Percentiles rank a stretch among this genome's conserved stretches.
phyloP scores from a whole-genome alignment of 768 basidiomycete genomes.

The Suillus alpinus region DNA sequence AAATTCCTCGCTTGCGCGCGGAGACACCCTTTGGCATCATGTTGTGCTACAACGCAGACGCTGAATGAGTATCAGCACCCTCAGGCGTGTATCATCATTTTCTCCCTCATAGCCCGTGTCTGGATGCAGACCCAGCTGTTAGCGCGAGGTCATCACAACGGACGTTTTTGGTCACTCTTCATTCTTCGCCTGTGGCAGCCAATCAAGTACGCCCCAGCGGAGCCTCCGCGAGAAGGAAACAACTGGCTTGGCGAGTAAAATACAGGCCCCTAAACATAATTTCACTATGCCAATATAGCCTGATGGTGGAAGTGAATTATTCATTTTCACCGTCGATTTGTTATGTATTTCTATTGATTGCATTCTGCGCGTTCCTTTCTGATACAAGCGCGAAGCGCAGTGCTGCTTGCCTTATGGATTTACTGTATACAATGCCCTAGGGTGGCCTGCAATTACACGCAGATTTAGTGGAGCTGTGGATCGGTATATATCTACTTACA shows the following conservation, averaged over 20 bases:
- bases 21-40: background rate
- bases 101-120: background rate
- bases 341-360: background rate
- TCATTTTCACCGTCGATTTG: background rate
- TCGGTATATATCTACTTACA: background rate
- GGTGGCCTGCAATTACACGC: background rate
- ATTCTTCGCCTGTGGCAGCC: conserved; percentile 1
- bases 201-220: background rate
- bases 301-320: conserved; percentile 4
- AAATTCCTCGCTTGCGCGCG: background rate
- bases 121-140: background rate
- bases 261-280: background rate
- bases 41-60: background rate
- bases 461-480: background rate
- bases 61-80: conserved; percentile 1
- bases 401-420: conserved; percentile 4
- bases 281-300: background rate
- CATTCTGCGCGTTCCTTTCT: background rate
- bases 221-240: background rate
- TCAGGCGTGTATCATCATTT: conserved; percentile 1
- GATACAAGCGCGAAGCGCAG: background rate
- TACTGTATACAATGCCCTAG: background rate
- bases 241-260: background rate
- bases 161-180: background rate
- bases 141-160: background rate